phyloP scores from a whole-genome alignment of 2,329 filamentous ascomycete genomes.

The Aureobasidium sp. region DNA sequence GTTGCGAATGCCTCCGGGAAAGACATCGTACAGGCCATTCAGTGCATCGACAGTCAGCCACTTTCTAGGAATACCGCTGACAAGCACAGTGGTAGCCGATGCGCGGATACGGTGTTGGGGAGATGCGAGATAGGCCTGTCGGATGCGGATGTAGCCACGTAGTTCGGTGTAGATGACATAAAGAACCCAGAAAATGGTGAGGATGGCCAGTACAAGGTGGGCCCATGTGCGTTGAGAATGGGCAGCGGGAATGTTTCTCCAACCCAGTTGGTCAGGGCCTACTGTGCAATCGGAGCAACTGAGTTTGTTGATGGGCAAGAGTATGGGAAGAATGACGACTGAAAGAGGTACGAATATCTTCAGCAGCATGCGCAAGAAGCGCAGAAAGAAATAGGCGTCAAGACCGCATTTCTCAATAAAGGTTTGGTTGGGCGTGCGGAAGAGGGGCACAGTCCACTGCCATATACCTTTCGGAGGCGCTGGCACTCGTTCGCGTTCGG shows the following conservation, averaged over 20 bases:
- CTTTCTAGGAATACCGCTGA: constrained; percentile 80
- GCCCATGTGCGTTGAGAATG: constrained; percentile 69
- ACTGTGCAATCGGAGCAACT: constrained; percentile 43
- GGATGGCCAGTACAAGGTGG: constrained; percentile 69
- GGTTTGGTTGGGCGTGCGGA: constrained; percentile 64
- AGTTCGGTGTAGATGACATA: constrained; percentile 81
- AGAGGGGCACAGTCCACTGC: constrained; percentile 49
- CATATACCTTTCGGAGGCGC: constrained; percentile 54
- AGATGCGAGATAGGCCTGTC: constrained; percentile 89
- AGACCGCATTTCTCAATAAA: constrained; percentile 93
- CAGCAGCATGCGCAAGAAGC: constrained; percentile 76
- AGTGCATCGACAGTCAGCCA: constrained; percentile 83
- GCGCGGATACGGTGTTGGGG: constrained; percentile 88
- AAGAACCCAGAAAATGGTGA: constrained; percentile 75
- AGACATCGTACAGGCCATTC: constrained; percentile 82
- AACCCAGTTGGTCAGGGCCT: constrained; percentile 75
- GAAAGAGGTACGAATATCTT: constrained; percentile 87
- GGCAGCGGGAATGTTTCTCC: constrained; percentile 67
- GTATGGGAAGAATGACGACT: constrained; percentile 67
- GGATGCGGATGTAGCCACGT: constrained; percentile 78
- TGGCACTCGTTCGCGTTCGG: constrained; percentile 73
- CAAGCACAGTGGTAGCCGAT: constrained; percentile 89
- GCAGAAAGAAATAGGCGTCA: constrained; percentile 94
- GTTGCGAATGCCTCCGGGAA: constrained; percentile 87
- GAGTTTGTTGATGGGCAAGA: constrained; percentile 75